Evolutionary conservation across 345 rosid species (phyloP), one percentile per base, ranked within the genome.

Genomic region (Aegle marmelos): DNA sequence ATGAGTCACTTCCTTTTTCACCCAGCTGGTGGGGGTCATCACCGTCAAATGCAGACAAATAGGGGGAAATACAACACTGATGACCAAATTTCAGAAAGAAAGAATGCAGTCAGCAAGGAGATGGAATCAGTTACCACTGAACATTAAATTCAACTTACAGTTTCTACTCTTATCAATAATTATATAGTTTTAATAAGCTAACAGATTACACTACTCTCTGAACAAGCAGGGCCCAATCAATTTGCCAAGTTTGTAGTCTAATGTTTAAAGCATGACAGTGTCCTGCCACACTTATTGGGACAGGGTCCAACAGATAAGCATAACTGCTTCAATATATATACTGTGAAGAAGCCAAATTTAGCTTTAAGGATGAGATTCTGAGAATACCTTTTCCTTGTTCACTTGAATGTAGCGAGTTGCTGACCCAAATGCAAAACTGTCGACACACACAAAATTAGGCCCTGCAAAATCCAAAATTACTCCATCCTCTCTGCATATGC

Each of bases 401-500:
- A 95, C 91, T 81, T 90, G 98, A 76, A 95, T 60, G 79, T 91
- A 93, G 54, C 98, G 94, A 83, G 92, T 73, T 5, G 87, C 93
- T 13, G 95, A 83, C 24, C 98, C 99, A 76, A 95, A 93, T 21
- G 98, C 82, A 66, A 95, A 93, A 72, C 89, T 89, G 79, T 95
- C 98, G 13, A 93, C 94, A 56, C 90, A 93, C 7, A 95, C 97
- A 37, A 91, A 93, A 85, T 95, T 92, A 48, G 99, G 97, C 71
- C 99, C 99, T 19, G 98, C 98, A 81, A 95, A 93, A 83, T 93
- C 99, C 71, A 92, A 85, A 73, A 93, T 91, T 36, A 92, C 90
- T 22, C 98, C 99, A 83, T 95, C 98, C 87, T 93, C 96, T 86
- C 96, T 85, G 86, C 98, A 93, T 24, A 92, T 95, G 39, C 96